A percentile compares a stretch with the other conserved stretches of the same genome.
Conservation (phyloP, 441 rosid genomes). For the Pelargonium citronellum region DNA sequence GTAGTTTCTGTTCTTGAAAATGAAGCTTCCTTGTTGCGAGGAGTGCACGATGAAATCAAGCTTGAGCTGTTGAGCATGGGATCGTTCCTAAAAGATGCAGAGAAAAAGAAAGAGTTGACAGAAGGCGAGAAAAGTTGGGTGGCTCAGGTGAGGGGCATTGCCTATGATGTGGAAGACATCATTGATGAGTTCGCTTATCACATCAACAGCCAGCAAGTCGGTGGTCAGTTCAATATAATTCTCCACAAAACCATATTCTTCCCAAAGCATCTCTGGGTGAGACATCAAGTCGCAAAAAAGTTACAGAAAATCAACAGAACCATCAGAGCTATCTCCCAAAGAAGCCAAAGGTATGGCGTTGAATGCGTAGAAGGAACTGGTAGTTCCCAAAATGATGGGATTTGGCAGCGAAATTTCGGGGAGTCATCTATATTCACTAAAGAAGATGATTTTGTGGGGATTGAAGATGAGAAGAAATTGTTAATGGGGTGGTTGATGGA, state of each 20-base stretch:
- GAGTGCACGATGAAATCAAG: constrained; percentile 25
- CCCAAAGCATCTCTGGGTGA: not conserved
- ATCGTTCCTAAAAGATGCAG: constrained; percentile 32
- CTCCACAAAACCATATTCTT: constrained; percentile 1
- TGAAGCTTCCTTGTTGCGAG: constrained; percentile 25
- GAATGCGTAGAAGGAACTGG: not conserved
- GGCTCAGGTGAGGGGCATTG: constrained; percentile 24
- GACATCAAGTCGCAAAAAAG: constrained; percentile 17
- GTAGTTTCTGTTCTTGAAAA: constrained; percentile 12
- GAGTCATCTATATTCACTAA: constrained; percentile 27
- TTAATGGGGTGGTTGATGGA: constrained; percentile 24
- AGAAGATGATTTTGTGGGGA: constrained; percentile 31
- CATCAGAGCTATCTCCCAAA: constrained; percentile 21
- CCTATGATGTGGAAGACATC: constrained; percentile 34
- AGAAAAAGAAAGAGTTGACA: constrained; percentile 5
- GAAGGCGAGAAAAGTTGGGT: constrained; percentile 30
- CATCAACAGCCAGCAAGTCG: not conserved
- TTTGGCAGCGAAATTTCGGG: constrained; percentile 18
- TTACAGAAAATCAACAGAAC: constrained; percentile 18
- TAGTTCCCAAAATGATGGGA: not conserved
- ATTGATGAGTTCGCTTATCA: constrained; percentile 29
- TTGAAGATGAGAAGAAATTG: constrained; percentile 18
- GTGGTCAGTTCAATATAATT: not conserved
- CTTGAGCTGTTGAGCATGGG: constrained; percentile 29
- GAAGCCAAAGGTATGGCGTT: constrained; percentile 18